These are phyloP conservation scores for Leccinum laetum DNA, from an alignment of 1,284 basidiomycete genomes.

Conservation along the genomic window DNA sequence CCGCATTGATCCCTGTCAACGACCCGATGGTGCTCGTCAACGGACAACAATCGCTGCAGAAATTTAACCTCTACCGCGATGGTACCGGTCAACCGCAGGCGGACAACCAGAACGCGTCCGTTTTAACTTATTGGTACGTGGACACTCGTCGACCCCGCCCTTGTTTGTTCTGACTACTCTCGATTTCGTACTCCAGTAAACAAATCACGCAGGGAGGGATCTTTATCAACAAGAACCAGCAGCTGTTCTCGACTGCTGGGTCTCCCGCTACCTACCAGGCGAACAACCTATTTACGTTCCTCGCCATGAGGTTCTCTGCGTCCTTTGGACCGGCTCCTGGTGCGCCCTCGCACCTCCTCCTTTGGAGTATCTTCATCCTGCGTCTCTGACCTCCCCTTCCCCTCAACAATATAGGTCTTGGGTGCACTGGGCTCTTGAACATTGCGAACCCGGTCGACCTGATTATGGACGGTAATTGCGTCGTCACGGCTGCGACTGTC, in stretches of 20 bases:
- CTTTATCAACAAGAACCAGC: conserved; percentile 26
- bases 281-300: conserved; percentile 27
- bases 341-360: conserved; percentile 2
- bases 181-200: conserved; percentile 11
- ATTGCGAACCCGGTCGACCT: conserved; percentile 23
- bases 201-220: conserved; percentile 24
- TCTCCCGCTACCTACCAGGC: conserved; percentile 23
- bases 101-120: conserved; percentile 24
- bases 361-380: background rate
- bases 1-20: conserved; percentile 25
- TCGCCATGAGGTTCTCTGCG: conserved; percentile 27
- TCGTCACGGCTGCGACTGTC: conserved; percentile 26
- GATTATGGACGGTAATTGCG: conserved; percentile 25
- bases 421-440: conserved; percentile 20
- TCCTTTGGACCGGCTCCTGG: conserved; percentile 25
- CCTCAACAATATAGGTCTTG: conserved; percentile 18
- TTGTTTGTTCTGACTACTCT: background rate
- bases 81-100: conserved; percentile 27
- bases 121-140: conserved; percentile 22
- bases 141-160: background rate
- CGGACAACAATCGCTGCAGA: conserved; percentile 23
- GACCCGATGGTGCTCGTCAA: conserved; percentile 29
- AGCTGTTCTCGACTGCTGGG: conserved; percentile 13
- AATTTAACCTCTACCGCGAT: conserved; percentile 28
- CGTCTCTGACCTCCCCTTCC: background rate